Conservation (phyloP, 163 green algal genomes). For the Chlorella variabilis region DNA sequence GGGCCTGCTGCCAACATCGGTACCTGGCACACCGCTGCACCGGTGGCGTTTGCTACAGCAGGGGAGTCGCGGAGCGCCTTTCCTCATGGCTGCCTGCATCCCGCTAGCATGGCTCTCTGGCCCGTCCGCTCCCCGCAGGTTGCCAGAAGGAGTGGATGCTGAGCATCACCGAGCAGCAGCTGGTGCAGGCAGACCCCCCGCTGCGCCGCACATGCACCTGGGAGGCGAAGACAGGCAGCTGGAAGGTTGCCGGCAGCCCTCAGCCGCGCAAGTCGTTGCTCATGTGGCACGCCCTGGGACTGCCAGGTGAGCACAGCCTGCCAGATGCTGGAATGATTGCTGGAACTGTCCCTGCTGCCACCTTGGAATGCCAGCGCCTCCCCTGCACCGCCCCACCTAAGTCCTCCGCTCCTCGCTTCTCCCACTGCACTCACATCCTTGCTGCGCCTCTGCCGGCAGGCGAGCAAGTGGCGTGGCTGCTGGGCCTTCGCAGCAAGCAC, state of each 20-base stretch:
- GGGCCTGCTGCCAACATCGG: background rate
- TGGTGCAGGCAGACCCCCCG: background rate
- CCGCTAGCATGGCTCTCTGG: no score
- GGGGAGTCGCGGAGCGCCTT: no score
- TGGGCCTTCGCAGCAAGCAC: no score
- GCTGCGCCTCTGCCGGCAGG: background rate
- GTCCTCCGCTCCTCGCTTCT: background rate
- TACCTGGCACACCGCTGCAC: background rate
- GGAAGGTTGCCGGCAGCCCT: background rate
- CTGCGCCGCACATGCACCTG: constrained; percentile 12
- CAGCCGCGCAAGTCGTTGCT: background rate
- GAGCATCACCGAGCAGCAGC: background rate
- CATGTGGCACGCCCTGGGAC: background rate
- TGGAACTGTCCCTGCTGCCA: no score
- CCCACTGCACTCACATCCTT: no score
- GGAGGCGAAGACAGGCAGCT: background rate
- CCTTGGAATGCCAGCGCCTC: background rate
- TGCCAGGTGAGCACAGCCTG: background rate
- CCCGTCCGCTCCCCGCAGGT: no score
- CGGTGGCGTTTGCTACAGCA: background rate
- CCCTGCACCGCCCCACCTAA: no score
- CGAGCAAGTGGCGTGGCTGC: background rate
- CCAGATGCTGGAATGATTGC: no score
- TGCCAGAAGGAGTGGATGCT: background rate
- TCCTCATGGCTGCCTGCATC: no score